Evolutionary conservation across 768 basidiomycete species (phyloP).

Genomic region (Amanita molliuscula): DNA sequence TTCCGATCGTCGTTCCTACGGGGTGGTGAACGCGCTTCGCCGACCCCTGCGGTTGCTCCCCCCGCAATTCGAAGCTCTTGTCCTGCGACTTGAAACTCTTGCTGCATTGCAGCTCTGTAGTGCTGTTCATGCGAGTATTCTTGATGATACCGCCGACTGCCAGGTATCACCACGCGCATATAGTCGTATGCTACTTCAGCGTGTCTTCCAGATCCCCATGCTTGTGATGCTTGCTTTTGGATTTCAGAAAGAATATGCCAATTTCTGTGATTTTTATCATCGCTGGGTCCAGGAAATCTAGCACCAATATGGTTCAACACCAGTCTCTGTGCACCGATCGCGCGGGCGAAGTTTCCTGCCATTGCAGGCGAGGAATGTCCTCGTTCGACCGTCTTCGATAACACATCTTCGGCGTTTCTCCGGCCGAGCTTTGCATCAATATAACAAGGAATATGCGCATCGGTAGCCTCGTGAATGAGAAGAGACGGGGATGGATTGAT

Average conservation of each 20-base stretch:
- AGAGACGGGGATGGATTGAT: slow-evolving; percentile 40
- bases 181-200: slow-evolving; percentile 52
- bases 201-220: slow-evolving; percentile 37
- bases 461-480: slow-evolving; percentile 83
- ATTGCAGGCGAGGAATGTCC: slow-evolving; percentile 76
- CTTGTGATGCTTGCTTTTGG: slow-evolving; percentile 48
- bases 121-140: background rate
- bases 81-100: background rate
- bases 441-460: slow-evolving; percentile 51
- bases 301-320: slow-evolving; percentile 73
- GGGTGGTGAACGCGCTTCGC: background rate
- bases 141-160: slow-evolving; percentile 3
- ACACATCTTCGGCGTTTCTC: slow-evolving; percentile 29
- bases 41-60: background rate
- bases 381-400: slow-evolving; percentile 42
- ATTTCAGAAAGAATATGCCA: slow-evolving; percentile 45
- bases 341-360: slow-evolving; percentile 68
- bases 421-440: slow-evolving; percentile 38
- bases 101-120: background rate
- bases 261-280: background rate
- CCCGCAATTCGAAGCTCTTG: background rate
- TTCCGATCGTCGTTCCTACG: background rate
- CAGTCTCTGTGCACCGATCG: slow-evolving; percentile 46
- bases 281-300: slow-evolving; percentile 28
- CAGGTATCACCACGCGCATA: slow-evolving; percentile 33